Conservation (phyloP, 192 early-diverging fungal species). For the Cetraspora pellucida region DNA sequence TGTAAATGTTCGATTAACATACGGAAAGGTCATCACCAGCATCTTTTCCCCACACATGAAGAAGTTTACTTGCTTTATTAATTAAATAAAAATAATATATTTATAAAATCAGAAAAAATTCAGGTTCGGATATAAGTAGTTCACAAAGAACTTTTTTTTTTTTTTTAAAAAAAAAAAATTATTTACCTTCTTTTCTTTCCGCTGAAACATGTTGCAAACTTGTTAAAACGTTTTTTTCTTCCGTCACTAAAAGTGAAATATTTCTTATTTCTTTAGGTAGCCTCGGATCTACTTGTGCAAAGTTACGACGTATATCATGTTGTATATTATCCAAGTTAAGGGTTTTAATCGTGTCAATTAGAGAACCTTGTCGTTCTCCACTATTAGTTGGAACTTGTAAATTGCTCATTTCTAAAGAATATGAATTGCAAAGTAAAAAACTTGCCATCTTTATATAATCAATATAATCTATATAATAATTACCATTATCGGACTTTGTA, state of each 20-base stretch:
- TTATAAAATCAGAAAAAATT: not conserved
- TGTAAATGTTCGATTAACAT: not conserved
- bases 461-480: too few relatives aligned
- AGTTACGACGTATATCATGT: constrained; percentile 28
- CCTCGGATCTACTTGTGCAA: constrained; percentile 23
- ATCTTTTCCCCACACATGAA: constrained; percentile 27
- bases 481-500: too few relatives aligned
- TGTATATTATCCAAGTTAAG: constrained; percentile 22
- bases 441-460: too few relatives aligned
- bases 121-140: not conserved
- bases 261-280: constrained; percentile 28
- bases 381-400: not conserved
- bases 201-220: constrained; percentile 31
- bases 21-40: constrained; percentile 20
- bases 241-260: constrained; percentile 17
- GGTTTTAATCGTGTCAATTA: constrained; percentile 7
- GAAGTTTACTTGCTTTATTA: constrained; percentile 22
- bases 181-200: constrained; percentile 28
- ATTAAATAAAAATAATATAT: not conserved
- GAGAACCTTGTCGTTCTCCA: not conserved
- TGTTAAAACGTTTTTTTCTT: constrained; percentile 29
- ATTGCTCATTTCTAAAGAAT: not conserved
- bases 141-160: too few relatives aligned
- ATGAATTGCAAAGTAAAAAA: too few relatives aligned
- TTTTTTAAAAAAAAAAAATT: too few relatives aligned